phyloP scores from a whole-genome alignment of 805 yeast species.

The Metschnikowia gruessii region DNA sequence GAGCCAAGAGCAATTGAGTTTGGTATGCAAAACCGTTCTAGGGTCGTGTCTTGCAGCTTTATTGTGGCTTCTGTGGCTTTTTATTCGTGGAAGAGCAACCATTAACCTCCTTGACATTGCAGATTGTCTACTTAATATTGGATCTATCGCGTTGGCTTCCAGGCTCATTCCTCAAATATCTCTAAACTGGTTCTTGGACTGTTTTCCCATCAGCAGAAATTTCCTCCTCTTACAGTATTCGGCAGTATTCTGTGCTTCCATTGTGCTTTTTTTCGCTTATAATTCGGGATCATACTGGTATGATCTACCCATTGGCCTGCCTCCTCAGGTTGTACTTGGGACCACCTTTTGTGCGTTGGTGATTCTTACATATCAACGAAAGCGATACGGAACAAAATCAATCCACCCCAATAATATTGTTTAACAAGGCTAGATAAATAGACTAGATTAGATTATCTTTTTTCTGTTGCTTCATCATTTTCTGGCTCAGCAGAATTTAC shows the following conservation, averaged over 20 bases:
- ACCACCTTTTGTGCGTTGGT: constrained; percentile 2
- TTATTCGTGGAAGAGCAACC: constrained; percentile 8
- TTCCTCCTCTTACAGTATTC: constrained; percentile 4
- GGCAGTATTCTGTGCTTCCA: not conserved
- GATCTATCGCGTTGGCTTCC: constrained; percentile 11
- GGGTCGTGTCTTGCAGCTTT: not conserved
- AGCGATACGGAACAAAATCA: constrained; percentile 2
- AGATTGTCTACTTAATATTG: constrained; percentile 14
- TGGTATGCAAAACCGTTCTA: constrained; percentile 12
- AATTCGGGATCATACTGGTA: constrained; percentile 4
- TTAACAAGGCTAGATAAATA: not conserved
- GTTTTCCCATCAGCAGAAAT: constrained; percentile 2
- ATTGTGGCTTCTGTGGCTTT: constrained; percentile 3
- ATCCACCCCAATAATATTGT: not conserved
- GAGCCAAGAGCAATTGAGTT: constrained; percentile 13
- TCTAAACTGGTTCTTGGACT: constrained; percentile 16
- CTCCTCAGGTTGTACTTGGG: constrained; percentile 6
- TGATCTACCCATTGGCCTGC: constrained; percentile 12
- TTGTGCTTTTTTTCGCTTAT: not conserved
- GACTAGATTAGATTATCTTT: not conserved
- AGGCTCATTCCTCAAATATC: constrained; percentile 18
- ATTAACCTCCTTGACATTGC: constrained; percentile 17
- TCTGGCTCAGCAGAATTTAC: not conserved
- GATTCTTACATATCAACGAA: constrained; percentile 8
- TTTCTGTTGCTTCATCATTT: not conserved